Percentiles rank a stretch among this genome's conserved stretches.
These are phyloP conservation scores for Catenaria anguillulae DNA, from an alignment of 371 early-diverging fungal species.

Conservation along the genomic window DNA sequence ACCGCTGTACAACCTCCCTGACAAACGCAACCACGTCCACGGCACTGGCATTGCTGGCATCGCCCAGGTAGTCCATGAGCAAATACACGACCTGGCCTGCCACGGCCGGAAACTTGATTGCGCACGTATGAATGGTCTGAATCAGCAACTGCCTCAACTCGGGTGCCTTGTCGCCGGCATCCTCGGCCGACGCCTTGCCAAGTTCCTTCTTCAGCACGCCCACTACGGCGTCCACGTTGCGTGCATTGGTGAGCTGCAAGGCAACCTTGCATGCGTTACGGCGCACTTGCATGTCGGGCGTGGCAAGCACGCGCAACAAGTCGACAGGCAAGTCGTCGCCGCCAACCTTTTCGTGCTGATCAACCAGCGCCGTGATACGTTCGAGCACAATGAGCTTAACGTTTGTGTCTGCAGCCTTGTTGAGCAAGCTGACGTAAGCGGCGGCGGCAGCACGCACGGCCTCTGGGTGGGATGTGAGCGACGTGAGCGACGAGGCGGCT, in stretches of 20 bases:
- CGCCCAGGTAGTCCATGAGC: slow-evolving; percentile 83
- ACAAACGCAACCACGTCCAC: slow-evolving; percentile 92
- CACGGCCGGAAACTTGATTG: slow-evolving; percentile 86
- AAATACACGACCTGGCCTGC: slow-evolving; percentile 87
- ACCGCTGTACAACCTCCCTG: slow-evolving; percentile 88
- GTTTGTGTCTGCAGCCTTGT: slow-evolving; percentile 92
- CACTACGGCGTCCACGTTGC: slow-evolving; percentile 88
- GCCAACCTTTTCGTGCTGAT: slow-evolving; percentile 67
- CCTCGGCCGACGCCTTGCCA: slow-evolving; percentile 62
- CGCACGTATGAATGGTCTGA: slow-evolving; percentile 89
- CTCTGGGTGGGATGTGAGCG: slow-evolving; percentile 67
- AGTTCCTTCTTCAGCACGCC: slow-evolving; percentile 84
- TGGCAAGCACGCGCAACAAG: slow-evolving; percentile 68
- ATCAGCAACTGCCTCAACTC: slow-evolving; percentile 89
- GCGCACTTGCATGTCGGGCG: slow-evolving; percentile 92
- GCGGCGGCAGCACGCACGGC: slow-evolving; percentile 85
- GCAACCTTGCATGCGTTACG: slow-evolving; percentile 71
- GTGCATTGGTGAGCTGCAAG: slow-evolving; percentile 70
- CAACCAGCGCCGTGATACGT: slow-evolving; percentile 62
- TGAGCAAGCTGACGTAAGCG: slow-evolving; percentile 73
- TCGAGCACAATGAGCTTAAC: slow-evolving; percentile 91
- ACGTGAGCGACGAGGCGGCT: slow-evolving; percentile 80
- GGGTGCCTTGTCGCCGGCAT: slow-evolving; percentile 72
- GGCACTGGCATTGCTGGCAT: slow-evolving; percentile 75
- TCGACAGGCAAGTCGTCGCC: slow-evolving; percentile 81